Percentiles rank a stretch among this genome's conserved stretches.
phyloP scores from a whole-genome alignment of 352 stramenopile genomes.

The Phytophthora pisi region DNA sequence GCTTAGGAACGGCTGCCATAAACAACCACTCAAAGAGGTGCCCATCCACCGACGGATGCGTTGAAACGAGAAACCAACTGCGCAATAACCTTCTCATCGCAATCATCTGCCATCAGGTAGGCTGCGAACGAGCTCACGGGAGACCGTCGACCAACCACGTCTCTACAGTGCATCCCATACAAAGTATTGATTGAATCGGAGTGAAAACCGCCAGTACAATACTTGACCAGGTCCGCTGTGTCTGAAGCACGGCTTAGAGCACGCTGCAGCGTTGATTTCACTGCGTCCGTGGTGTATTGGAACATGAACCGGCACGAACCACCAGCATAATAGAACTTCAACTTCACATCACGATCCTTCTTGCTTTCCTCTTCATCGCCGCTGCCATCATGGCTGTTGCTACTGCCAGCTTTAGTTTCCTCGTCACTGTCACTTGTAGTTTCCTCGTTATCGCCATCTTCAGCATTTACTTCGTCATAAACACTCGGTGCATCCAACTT shows the following conservation, averaged over 20 bases:
- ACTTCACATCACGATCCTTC: not conserved
- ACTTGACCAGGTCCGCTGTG: not conserved
- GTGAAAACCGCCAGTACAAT: not conserved
- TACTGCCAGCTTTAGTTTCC: not conserved
- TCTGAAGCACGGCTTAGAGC: not conserved
- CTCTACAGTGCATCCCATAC: not conserved
- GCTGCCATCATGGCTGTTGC: too few species aligned
- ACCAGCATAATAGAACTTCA: not conserved
- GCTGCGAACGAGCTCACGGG: not conserved
- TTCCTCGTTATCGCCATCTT: not conserved
- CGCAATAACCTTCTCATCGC: not conserved
- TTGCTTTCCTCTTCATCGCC: not conserved
- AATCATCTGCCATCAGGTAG: not conserved
- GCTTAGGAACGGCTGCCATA: too few species aligned
- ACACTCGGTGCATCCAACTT: not conserved
- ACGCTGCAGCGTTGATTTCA: not conserved
- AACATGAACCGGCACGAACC: not conserved
- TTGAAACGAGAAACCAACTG: too few species aligned
- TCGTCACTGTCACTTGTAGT: not conserved
- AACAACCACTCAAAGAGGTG: too few species aligned
- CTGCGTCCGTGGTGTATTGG: not conserved
- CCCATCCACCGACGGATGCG: too few species aligned
- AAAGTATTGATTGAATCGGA: not conserved
- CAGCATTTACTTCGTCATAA: not conserved
- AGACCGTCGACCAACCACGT: not conserved